These are phyloP conservation scores for Phellopilus nigrolimitatus DNA, from an alignment of 1,284 basidiomycete species.

Conservation along the genomic window DNA sequence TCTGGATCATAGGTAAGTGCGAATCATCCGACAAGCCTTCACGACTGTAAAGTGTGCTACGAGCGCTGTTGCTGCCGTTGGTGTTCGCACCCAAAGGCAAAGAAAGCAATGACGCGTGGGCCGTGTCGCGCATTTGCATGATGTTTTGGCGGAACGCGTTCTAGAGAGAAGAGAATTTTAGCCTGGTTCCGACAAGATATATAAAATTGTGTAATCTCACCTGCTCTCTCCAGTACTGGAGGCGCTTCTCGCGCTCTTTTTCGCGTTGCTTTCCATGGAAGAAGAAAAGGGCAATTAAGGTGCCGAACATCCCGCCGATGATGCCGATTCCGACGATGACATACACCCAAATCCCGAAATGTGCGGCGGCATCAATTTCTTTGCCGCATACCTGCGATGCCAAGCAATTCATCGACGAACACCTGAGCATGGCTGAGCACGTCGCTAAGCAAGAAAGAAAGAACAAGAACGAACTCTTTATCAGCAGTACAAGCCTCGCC, in stretches of 20 bases:
- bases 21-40: slow-evolving; percentile 49
- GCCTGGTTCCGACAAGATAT: not conserved
- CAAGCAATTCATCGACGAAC: slow-evolving; percentile 72
- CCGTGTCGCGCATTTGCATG: slow-evolving; percentile 68
- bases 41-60: slow-evolving; percentile 44
- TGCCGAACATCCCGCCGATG: slow-evolving; percentile 64
- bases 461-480: slow-evolving; percentile 59
- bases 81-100: slow-evolving; percentile 32
- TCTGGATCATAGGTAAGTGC: slow-evolving; percentile 47
- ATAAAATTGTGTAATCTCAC: slow-evolving; percentile 31
- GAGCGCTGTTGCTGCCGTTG: slow-evolving; percentile 39
- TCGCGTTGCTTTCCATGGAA: slow-evolving; percentile 69
- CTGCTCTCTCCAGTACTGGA: slow-evolving; percentile 87
- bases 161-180: slow-evolving; percentile 31
- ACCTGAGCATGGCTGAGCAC: slow-evolving; percentile 39
- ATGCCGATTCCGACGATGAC: slow-evolving; percentile 69
- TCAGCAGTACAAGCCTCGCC: slow-evolving; percentile 65
- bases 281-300: slow-evolving; percentile 62
- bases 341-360: slow-evolving; percentile 68
- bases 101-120: slow-evolving; percentile 57
- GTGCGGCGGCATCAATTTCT: slow-evolving; percentile 55
- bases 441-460: not conserved
- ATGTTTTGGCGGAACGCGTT: slow-evolving; percentile 76
- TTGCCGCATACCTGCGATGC: slow-evolving; percentile 56
- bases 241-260: slow-evolving; percentile 71